These are phyloP conservation scores for Claviceps capensis DNA, from an alignment of 2,329 filamentous ascomycete genomes.

Conservation along the genomic window DNA sequence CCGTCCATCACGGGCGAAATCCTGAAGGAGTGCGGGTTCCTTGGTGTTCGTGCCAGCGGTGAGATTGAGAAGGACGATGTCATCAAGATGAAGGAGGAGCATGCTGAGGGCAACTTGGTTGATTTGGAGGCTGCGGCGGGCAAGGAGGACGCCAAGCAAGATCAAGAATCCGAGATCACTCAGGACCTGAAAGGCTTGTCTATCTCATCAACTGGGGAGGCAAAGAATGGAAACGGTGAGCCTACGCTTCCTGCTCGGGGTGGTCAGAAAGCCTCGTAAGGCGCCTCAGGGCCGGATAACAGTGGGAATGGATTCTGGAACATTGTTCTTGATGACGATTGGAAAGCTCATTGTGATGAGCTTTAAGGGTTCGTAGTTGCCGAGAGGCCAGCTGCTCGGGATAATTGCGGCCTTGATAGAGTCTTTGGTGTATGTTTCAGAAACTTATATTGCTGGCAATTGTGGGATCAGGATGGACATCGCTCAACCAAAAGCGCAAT, in stretches of 20 bases:
- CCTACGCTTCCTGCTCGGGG: background rate
- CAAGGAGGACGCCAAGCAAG: background rate
- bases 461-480: too few species aligned
- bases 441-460: too few species aligned
- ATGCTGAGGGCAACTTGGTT: conserved; percentile 17
- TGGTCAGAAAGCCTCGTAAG: background rate
- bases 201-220: conserved; percentile 14
- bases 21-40: conserved; percentile 36
- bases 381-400: too few species aligned
- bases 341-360: too few species aligned
- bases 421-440: too few species aligned
- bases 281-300: background rate
- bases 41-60: conserved; percentile 28
- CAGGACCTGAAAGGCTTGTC: conserved; percentile 16
- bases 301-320: background rate
- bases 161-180: conserved; percentile 6
- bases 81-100: conserved; percentile 29
- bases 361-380: too few species aligned
- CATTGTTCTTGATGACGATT: background rate
- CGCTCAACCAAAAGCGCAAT: too few species aligned
- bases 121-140: conserved; percentile 13
- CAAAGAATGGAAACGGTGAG: background rate
- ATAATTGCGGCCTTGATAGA: too few species aligned
- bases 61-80: conserved; percentile 39
- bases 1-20: conserved; percentile 37